Conservation (phyloP, 2,329 filamentous ascomycete species). For the Hypoxylon sp. region DNA sequence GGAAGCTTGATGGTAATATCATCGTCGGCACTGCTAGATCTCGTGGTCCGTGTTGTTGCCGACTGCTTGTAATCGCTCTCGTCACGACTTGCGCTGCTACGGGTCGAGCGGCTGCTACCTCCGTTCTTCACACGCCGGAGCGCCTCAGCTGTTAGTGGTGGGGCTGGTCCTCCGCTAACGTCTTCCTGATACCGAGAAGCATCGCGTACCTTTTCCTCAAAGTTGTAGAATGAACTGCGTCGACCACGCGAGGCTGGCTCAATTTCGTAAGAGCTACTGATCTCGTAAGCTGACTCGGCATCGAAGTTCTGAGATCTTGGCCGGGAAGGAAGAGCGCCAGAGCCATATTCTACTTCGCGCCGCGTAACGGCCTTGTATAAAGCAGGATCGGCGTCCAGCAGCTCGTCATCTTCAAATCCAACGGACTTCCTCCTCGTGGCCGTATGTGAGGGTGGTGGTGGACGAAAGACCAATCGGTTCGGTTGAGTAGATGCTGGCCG, state of each 20-base stretch:
- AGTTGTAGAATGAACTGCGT: conserved; percentile 54
- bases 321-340: conserved; percentile 43
- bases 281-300: conserved; percentile 38
- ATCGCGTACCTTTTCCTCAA: conserved; percentile 60
- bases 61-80: conserved; percentile 74
- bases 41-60: conserved; percentile 71
- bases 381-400: conserved; percentile 40
- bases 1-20: conserved; percentile 73
- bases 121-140: conserved; percentile 64
- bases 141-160: conserved; percentile 68
- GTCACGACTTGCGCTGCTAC: conserved; percentile 71
- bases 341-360: conserved; percentile 51
- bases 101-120: conserved; percentile 68
- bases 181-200: conserved; percentile 67
- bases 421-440: conserved; percentile 49
- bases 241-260: conserved; percentile 51
- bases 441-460: conserved; percentile 46
- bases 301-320: conserved; percentile 45
- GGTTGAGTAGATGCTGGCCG: conserved; percentile 55
- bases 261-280: conserved; percentile 39
- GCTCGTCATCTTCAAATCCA: conserved; percentile 48
- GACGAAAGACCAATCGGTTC: conserved; percentile 50
- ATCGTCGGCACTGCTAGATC: conserved; percentile 66
- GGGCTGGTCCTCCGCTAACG: conserved; percentile 59
- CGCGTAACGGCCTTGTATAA: conserved; percentile 42